A percentile compares a stretch with the other conserved stretches of the same genome.
Conservation (phyloP, 495 filamentous ascomycete genomes). For the Aspergillus cavernicola region DNA sequence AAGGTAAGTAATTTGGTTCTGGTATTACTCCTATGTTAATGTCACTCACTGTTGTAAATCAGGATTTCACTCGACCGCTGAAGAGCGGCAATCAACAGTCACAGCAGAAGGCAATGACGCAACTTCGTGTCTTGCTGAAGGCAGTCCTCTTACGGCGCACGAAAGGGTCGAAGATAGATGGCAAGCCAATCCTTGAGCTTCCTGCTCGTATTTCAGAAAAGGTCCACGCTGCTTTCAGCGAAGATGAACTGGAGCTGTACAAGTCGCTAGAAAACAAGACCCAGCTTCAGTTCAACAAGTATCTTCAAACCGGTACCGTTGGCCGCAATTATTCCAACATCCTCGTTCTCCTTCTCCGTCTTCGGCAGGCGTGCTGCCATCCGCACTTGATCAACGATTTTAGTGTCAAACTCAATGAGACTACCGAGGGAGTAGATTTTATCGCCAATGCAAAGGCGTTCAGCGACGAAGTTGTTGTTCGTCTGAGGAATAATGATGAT, state of each 20-base stretch:
- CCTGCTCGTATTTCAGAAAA: constrained; percentile 65
- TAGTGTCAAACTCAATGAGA: constrained; percentile 47
- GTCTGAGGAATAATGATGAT: constrained; percentile 59
- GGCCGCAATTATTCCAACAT: constrained; percentile 81
- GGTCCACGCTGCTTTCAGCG: constrained; percentile 65
- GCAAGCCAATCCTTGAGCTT: constrained; percentile 73
- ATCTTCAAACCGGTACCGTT: constrained; percentile 65
- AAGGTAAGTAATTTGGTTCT: constrained; percentile 31
- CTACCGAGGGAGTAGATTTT: constrained; percentile 60
- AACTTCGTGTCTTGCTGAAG: constrained; percentile 76
- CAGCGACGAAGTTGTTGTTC: constrained; percentile 54
- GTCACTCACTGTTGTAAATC: too few species aligned
- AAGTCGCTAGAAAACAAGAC: constrained; percentile 62
- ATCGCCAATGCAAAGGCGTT: constrained; percentile 63
- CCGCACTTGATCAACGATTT: constrained; percentile 84
- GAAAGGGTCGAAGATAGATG: constrained; percentile 80
- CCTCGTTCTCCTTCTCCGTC: constrained; percentile 77
- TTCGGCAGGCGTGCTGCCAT: constrained; percentile 86
- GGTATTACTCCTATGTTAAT: too few species aligned
- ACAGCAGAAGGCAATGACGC: constrained; percentile 55
- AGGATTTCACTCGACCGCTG: constrained; percentile 51
- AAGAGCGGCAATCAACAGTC: constrained; percentile 33
- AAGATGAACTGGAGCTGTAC: constrained; percentile 73
- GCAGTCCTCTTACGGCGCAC: constrained; percentile 83
- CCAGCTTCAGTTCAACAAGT: constrained; percentile 71